Evolutionary conservation across 2,329 filamentous ascomycete species (phyloP).

Genomic region (Fusarium sterilihyphosum): DNA sequence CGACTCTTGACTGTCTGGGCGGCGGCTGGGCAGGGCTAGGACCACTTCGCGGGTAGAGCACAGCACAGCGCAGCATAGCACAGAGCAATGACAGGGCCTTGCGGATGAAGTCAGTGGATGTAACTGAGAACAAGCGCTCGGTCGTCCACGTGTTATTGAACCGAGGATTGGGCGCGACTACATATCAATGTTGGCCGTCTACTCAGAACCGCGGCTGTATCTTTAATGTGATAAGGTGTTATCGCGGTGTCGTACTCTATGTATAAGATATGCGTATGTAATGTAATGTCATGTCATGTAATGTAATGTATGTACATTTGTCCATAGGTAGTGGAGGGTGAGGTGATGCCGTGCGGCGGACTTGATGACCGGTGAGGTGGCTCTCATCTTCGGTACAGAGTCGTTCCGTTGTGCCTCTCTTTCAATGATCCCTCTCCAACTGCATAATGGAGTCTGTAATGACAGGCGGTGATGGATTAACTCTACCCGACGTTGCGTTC

Average conservation of each 20-base stretch:
- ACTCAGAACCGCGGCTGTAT: slow-evolving; percentile 27
- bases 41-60: slow-evolving; percentile 1
- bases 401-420: background rate
- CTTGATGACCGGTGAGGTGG: slow-evolving; percentile 13
- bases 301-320: background rate
- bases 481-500: slow-evolving; percentile 17
- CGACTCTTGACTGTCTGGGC: slow-evolving; percentile 3
- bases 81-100: slow-evolving; percentile 9
- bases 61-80: background rate
- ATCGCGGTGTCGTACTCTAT: slow-evolving; percentile 18
- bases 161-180: slow-evolving; percentile 42
- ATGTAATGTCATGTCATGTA: background rate
- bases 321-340: slow-evolving; percentile 5
- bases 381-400: slow-evolving; percentile 7
- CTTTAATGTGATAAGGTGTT: slow-evolving; percentile 13
- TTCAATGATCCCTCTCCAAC: background rate
- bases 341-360: slow-evolving; percentile 15
- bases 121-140: slow-evolving; percentile 33
- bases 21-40: slow-evolving; percentile 32
- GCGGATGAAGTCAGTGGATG: slow-evolving; percentile 1
- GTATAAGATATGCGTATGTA: slow-evolving; percentile 5
- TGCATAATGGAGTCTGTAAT: slow-evolving; percentile 5
- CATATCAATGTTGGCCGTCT: slow-evolving; percentile 27
- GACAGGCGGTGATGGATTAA: slow-evolving; percentile 22
- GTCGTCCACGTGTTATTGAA: slow-evolving; percentile 45